Percentiles rank a stretch among this genome's conserved stretches.
Evolutionary conservation across 164 flowering plant species (phyloP).

Genomic region (Amborella trichopoda): DNA sequence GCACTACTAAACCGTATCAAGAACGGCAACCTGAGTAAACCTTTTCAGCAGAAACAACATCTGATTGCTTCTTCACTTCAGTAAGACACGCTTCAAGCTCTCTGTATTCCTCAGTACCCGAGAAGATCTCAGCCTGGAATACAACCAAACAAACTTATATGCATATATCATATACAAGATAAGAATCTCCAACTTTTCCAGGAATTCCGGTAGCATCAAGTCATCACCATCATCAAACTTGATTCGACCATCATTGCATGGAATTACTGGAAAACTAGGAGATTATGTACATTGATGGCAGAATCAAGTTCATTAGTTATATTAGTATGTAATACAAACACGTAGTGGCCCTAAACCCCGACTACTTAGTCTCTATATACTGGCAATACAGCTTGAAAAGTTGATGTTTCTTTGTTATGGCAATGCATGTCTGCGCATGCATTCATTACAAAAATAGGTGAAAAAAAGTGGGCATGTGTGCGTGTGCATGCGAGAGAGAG

Average conservation of each 20-base stretch:
- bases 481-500: too few species aligned
- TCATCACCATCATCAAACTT: neutral
- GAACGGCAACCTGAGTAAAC: too few species aligned
- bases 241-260: too few species aligned
- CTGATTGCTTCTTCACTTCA: constrained; percentile 29
- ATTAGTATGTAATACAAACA: neutral
- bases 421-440: too few species aligned
- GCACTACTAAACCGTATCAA: too few species aligned
- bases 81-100: constrained; percentile 43
- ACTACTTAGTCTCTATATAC: too few species aligned
- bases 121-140: constrained; percentile 47
- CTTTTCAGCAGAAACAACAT: constrained; percentile 8
- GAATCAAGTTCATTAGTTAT: neutral
- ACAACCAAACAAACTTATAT: neutral
- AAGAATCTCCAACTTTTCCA: neutral
- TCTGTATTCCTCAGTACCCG: constrained; percentile 41
- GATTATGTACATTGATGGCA: neutral
- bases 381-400: too few species aligned
- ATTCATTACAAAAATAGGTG: too few species aligned
- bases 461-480: too few species aligned
- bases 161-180: neutral
- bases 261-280: too few species aligned
- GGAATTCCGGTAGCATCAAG: neutral
- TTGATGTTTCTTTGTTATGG: too few species aligned
- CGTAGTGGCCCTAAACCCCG: neutral